Percentiles rank a stretch among this genome's conserved stretches.
Evolutionary conservation across 1,139 yeast genomes (phyloP).

Genomic region (Eremothecium cymbalariae): DNA sequence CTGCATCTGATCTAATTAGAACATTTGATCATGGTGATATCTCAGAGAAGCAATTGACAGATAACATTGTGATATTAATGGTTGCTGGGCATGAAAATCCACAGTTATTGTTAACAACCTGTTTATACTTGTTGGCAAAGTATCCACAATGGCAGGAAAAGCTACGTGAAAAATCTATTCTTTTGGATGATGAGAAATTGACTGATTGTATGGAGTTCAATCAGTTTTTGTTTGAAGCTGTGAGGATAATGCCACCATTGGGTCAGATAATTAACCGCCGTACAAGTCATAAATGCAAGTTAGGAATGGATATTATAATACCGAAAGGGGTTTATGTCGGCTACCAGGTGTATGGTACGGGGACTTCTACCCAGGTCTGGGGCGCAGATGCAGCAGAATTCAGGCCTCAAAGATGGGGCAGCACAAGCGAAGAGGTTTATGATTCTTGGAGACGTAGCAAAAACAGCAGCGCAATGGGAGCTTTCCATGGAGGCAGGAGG

Average conservation of each 20-base stretch:
- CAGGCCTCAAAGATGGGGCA: slow-evolving; percentile 53
- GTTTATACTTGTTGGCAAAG: slow-evolving; percentile 43
- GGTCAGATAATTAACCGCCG: slow-evolving; percentile 50
- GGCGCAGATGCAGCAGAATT: slow-evolving; percentile 43
- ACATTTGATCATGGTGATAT: slow-evolving; percentile 37
- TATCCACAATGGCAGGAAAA: slow-evolving; percentile 33
- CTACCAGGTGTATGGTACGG: slow-evolving; percentile 49
- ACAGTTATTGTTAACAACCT: slow-evolving; percentile 43
- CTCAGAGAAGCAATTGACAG: slow-evolving; percentile 42
- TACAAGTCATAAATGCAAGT: slow-evolving; percentile 34
- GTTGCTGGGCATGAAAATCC: slow-evolving; percentile 64
- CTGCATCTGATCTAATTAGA: slow-evolving; percentile 32
- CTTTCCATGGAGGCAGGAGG: slow-evolving; percentile 55
- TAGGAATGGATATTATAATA: slow-evolving; percentile 40
- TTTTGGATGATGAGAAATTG: slow-evolving; percentile 9
- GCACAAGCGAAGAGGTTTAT: slow-evolving; percentile 33
- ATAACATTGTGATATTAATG: slow-evolving; percentile 50
- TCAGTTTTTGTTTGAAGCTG: slow-evolving; percentile 43
- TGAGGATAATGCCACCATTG: slow-evolving; percentile 50
- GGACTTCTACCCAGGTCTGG: slow-evolving; percentile 45
- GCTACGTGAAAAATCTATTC: slow-evolving; percentile 32
- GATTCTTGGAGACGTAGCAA: slow-evolving; percentile 39
- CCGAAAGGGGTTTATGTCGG: slow-evolving; percentile 53
- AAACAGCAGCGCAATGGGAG: slow-evolving; percentile 40
- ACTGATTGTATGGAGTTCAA: slow-evolving; percentile 18